Conservation (phyloP, 306 rosid genomes). For the Vicia sativa region DNA sequence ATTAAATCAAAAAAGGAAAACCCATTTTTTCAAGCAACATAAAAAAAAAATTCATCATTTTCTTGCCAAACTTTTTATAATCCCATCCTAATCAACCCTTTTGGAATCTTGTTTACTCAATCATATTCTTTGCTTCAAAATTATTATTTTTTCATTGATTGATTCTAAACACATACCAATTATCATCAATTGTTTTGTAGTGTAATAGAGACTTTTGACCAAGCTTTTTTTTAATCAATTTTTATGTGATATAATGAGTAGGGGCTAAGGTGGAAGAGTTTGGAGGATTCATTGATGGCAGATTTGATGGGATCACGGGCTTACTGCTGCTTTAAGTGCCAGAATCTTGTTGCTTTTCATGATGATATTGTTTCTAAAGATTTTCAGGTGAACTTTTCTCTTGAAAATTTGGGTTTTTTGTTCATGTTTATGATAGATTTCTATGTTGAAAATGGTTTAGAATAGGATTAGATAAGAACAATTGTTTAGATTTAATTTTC, state of each 20-base stretch:
- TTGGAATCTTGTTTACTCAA: constrained; percentile 45
- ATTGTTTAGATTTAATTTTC: neutral
- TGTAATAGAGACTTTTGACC: constrained; percentile 34
- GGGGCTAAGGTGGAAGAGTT: constrained; percentile 30
- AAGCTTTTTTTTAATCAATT: neutral
- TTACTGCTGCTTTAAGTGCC: constrained; percentile 78
- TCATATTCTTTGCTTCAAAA: constrained; percentile 43
- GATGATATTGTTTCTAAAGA: constrained; percentile 70
- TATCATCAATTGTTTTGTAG: constrained; percentile 35
- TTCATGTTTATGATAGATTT: constrained; percentile 25
- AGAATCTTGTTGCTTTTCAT: constrained; percentile 59
- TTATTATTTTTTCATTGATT: constrained; percentile 37
- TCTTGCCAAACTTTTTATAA: constrained; percentile 30
- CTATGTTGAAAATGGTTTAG: constrained; percentile 12
- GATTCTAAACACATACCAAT: constrained; percentile 6
- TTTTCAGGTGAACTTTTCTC: constrained; percentile 59
- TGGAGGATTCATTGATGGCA: constrained; percentile 53
- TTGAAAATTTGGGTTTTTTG: constrained; percentile 35
- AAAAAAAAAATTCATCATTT: constrained; percentile 32
- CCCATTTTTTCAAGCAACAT: constrained; percentile 41
- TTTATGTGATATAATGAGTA: neutral
- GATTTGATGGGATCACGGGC: constrained; percentile 48
- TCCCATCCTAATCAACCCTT: constrained; percentile 43
- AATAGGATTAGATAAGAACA: constrained; percentile 9
- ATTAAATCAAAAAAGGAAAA: constrained; percentile 15